Evolutionary conservation across 495 filamentous ascomycete species (phyloP).

Genomic region (Talaromyces trachyspermus): DNA sequence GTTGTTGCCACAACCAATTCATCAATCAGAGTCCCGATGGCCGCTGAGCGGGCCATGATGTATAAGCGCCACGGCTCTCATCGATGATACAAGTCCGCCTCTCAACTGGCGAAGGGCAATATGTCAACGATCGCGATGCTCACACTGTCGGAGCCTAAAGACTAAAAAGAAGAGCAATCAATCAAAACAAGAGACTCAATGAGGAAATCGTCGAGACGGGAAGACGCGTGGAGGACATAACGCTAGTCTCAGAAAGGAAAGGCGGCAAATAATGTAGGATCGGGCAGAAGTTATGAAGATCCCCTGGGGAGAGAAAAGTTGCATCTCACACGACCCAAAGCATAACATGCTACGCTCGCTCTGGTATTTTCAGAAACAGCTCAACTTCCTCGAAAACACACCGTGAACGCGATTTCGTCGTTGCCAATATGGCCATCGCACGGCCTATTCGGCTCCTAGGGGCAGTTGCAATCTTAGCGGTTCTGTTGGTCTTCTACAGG

Average conservation of each 20-base stretch:
- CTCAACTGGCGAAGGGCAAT: too few relatives aligned
- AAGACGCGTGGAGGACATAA: background rate
- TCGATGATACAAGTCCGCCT: too few relatives aligned
- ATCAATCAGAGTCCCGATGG: conserved; percentile 27
- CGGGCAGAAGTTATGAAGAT: background rate
- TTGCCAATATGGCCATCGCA: conserved; percentile 65
- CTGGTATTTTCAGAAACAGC: background rate
- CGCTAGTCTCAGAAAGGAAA: conserved; percentile 27
- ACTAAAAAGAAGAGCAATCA: too few relatives aligned
- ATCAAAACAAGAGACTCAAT: background rate
- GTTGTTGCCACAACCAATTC: conserved; percentile 27
- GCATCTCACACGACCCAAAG: background rate
- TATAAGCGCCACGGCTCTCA: background rate
- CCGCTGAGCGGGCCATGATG: conserved; percentile 43
- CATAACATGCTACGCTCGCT: background rate
- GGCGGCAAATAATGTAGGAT: conserved; percentile 11
- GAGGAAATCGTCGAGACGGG: background rate
- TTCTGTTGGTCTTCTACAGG: conserved; percentile 68
- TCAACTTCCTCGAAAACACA: too few relatives aligned
- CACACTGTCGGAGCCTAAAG: too few relatives aligned
- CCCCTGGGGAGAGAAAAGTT: background rate
- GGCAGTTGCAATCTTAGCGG: conserved; percentile 58
- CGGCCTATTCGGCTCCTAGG: conserved; percentile 74
- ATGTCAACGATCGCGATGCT: too few relatives aligned
- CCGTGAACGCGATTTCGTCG: background rate